Percentiles rank a stretch among this genome's conserved stretches.
Conservation (phyloP, 2,329 filamentous ascomycete species). For the Dissoconium aciculare region DNA sequence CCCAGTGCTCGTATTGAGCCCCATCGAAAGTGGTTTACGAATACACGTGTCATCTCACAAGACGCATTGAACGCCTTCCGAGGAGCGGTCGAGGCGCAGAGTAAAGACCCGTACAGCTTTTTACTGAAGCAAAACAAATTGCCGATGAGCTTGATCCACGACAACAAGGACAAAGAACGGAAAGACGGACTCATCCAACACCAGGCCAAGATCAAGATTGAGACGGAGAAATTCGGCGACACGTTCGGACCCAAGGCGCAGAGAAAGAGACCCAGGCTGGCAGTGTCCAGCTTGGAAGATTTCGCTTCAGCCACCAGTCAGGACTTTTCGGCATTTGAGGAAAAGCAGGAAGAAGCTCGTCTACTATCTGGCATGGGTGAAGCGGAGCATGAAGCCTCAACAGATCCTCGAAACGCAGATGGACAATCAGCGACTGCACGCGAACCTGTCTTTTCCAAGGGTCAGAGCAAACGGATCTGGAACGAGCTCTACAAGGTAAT, state of each 20-base stretch:
- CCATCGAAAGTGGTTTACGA: slow-evolving; percentile 95
- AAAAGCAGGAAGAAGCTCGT: slow-evolving; percentile 63
- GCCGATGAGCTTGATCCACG: slow-evolving; percentile 83
- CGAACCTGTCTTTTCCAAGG: slow-evolving; percentile 77
- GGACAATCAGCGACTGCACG: slow-evolving; percentile 32
- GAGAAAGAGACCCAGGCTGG: slow-evolving; percentile 80
- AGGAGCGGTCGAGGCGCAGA: slow-evolving; percentile 79
- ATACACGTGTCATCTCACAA: slow-evolving; percentile 80
- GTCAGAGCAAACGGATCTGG: slow-evolving; percentile 90
- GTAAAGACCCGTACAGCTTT: slow-evolving; percentile 80
- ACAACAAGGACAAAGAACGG: slow-evolving; percentile 46
- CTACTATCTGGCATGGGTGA: slow-evolving; percentile 49
- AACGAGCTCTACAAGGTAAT: slow-evolving; percentile 89
- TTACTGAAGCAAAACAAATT: slow-evolving; percentile 96
- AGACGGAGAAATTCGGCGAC: slow-evolving; percentile 69
- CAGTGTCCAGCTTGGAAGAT: slow-evolving; percentile 66
- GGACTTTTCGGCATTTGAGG: slow-evolving; percentile 67
- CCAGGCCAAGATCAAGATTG: slow-evolving; percentile 82
- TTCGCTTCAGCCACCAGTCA: slow-evolving; percentile 65
- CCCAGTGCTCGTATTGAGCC: slow-evolving; percentile 83
- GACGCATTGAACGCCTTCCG: slow-evolving; percentile 77
- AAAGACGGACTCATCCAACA: slow-evolving; percentile 82
- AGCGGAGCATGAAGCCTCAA: slow-evolving; percentile 13
- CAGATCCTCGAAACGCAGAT: slow-evolving; percentile 7
- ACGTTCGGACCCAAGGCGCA: slow-evolving; percentile 91